Percentiles rank a stretch among this genome's conserved stretches.
Conservation (phyloP, 1,139 yeast species). For the Scheffersomyces segobiensis region DNA sequence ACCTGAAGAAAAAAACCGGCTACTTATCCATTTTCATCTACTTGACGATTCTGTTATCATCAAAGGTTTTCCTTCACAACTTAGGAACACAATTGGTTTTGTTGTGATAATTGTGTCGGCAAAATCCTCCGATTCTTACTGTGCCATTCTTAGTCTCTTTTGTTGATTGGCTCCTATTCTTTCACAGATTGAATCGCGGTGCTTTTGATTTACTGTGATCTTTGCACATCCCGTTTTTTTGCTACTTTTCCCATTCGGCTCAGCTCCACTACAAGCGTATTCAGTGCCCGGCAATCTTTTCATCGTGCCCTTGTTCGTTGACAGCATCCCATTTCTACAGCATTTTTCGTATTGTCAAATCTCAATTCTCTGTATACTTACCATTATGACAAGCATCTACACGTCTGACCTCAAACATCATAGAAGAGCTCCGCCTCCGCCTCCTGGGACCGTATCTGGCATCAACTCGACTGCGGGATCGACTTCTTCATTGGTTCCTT, state of each 20-base stretch:
- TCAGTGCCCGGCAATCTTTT: neutral
- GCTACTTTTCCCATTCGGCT: neutral
- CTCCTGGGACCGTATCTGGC: conserved; percentile 6
- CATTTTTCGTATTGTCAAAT: neutral
- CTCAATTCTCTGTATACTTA: neutral
- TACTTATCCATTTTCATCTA: neutral
- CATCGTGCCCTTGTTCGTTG: neutral
- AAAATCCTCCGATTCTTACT: neutral
- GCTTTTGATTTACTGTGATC: neutral
- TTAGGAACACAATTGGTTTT: neutral
- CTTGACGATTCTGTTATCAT: neutral
- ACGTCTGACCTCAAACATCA: conserved; percentile 47
- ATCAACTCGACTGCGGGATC: neutral
- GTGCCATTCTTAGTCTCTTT: neutral
- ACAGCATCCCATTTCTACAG: neutral
- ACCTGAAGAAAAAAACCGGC: neutral
- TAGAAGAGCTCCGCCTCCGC: conserved; percentile 43
- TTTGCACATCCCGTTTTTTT: neutral
- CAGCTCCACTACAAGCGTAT: neutral
- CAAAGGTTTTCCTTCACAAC: neutral
- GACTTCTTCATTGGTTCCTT: neutral
- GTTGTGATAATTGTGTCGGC: neutral
- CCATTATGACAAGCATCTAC: conserved; percentile 47
- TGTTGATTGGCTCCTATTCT: neutral
- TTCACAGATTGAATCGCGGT: neutral